Evolutionary conservation across 2,329 filamentous ascomycete species (phyloP).

Genomic region (Paecilomyces sp.): DNA sequence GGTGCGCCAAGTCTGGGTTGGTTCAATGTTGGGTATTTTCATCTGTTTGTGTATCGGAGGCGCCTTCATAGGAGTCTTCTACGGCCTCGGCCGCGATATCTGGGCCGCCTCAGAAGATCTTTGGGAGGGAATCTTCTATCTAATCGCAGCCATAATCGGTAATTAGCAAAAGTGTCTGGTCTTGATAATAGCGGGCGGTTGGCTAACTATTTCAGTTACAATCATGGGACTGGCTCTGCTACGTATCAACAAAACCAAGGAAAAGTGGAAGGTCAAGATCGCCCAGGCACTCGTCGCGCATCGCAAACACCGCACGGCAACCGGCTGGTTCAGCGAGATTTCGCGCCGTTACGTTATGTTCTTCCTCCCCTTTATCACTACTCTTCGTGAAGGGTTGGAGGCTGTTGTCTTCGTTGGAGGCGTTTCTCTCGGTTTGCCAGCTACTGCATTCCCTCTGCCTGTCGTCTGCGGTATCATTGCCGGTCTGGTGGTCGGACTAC

Average conservation of each 20-base stretch:
- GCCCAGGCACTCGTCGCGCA: slow-evolving; percentile 57
- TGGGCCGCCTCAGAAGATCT: slow-evolving; percentile 66
- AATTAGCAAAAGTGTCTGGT: too few relatives aligned
- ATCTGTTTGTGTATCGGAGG: slow-evolving; percentile 60
- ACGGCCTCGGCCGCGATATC: slow-evolving; percentile 58
- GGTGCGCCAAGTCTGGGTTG: slow-evolving; percentile 57
- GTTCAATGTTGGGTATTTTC: slow-evolving; percentile 54
- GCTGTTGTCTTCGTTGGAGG: slow-evolving; percentile 84
- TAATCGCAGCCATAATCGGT: slow-evolving; percentile 68
- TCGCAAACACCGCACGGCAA: slow-evolving; percentile 33
- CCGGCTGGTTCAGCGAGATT: slow-evolving; percentile 46
- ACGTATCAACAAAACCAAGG: slow-evolving; percentile 73
- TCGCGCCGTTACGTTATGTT: slow-evolving; percentile 73
- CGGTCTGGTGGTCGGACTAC: slow-evolving; percentile 59
- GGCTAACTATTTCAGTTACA: slow-evolving; percentile 41
- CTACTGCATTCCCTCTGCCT: slow-evolving; percentile 68
- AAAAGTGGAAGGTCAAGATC: slow-evolving; percentile 83
- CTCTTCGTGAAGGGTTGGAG: slow-evolving; percentile 80
- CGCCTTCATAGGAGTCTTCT: slow-evolving; percentile 66
- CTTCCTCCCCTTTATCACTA: slow-evolving; percentile 75
- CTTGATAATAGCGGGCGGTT: too few relatives aligned
- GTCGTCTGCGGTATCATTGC: slow-evolving; percentile 46
- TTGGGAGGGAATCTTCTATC: slow-evolving; percentile 72
- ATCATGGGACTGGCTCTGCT: slow-evolving; percentile 73
- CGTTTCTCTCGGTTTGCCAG: slow-evolving; percentile 69